Conservation (phyloP, 306 rosid genomes). For the Cicer arietinum region DNA sequence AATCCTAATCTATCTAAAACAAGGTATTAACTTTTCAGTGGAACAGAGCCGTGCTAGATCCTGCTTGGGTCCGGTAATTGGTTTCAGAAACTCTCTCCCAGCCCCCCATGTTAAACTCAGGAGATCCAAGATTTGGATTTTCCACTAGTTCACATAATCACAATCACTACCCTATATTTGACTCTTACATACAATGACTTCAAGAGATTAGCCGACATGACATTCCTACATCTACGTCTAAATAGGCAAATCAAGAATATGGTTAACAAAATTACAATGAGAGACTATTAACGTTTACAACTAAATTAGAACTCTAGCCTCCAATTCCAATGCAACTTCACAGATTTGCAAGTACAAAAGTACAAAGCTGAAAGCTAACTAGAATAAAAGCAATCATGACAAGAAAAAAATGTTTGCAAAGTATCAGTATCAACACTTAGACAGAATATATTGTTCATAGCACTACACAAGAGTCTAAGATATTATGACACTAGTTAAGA, state of each 20-base stretch:
- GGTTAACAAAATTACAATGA: not conserved
- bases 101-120: not conserved
- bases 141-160: not conserved
- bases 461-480: conserved; percentile 50
- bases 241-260: conserved; percentile 14
- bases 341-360: conserved; percentile 26
- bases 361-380: not conserved
- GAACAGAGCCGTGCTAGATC: conserved; percentile 18
- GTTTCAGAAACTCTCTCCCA: not conserved
- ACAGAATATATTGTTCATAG: conserved; percentile 45
- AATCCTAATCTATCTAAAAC: conserved; percentile 3
- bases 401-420: conserved; percentile 42
- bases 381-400: conserved; percentile 20
- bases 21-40: conserved; percentile 2
- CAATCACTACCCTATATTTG: not conserved
- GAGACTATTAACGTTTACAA: not conserved
- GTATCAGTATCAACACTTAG: conserved; percentile 48
- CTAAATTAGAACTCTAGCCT: not conserved
- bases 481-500: conserved; percentile 40
- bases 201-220: not conserved
- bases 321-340: not conserved
- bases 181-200: conserved; percentile 29
- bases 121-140: conserved; percentile 3
- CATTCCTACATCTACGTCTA: not conserved
- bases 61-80: conserved; percentile 20